These are phyloP conservation scores for Acanthamoeba triangularis DNA, from an alignment of 208 protist genomes.

Conservation along the genomic window DNA sequence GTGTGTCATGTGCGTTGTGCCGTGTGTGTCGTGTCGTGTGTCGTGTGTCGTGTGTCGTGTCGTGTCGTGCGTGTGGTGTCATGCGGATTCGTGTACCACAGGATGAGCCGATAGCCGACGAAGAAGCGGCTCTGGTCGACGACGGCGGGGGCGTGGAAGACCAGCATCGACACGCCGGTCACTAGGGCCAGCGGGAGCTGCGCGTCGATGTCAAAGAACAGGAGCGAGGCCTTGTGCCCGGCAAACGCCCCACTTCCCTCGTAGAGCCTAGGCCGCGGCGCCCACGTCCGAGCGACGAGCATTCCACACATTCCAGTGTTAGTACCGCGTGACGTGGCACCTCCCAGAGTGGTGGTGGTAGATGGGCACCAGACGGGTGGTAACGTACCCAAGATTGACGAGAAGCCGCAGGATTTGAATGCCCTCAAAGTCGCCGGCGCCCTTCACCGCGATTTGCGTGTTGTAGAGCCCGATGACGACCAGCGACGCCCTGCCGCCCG, in stretches of 20 bases:
- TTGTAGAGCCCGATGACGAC: background rate
- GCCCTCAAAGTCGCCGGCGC: background rate
- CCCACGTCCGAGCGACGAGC: no score
- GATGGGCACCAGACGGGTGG: no score
- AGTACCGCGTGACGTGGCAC: no score
- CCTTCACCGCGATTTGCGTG: background rate
- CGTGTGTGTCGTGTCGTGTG: background rate
- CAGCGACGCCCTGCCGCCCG: background rate
- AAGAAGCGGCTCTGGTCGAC: background rate
- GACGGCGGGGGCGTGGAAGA: background rate
- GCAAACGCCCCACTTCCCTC: background rate
- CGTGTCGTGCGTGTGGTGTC: background rate
- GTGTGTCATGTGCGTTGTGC: no score
- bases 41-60: no score
- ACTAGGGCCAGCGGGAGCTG: background rate
- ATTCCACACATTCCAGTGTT: no score
- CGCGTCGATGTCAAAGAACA: slow-evolving; percentile 5
- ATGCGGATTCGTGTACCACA: background rate
- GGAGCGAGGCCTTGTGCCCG: background rate
- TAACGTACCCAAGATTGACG: background rate
- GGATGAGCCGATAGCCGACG: background rate
- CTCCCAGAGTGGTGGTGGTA: no score
- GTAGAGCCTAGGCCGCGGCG: background rate
- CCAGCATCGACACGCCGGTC: background rate
- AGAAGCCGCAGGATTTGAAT: background rate